A percentile compares a stretch with the other conserved stretches of the same genome.
Evolutionary conservation across 441 rosid species (phyloP).

Genomic region (Brassica hybrid): DNA sequence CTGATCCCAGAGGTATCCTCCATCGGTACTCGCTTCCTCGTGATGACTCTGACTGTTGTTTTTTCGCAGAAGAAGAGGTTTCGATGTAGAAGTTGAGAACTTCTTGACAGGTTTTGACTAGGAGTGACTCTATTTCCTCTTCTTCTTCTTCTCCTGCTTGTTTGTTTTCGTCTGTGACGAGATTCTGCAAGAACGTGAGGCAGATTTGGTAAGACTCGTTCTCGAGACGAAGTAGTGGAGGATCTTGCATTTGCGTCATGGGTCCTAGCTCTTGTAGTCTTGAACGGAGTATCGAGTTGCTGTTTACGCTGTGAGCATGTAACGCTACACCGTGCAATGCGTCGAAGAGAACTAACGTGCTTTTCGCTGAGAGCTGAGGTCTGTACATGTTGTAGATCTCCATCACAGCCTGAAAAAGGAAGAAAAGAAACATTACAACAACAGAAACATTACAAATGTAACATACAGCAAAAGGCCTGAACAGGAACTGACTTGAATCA

Average conservation of each 20-base stretch:
- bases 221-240: constrained; percentile 95
- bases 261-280: constrained; percentile 90
- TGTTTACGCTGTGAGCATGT: constrained; percentile 89
- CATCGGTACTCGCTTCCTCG: constrained; percentile 52
- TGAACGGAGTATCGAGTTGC: constrained; percentile 61
- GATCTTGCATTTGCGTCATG: constrained; percentile 99
- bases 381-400: constrained; percentile 96
- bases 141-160: constrained; percentile 60
- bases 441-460: background rate
- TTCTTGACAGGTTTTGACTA: constrained; percentile 78
- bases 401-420: constrained; percentile 81
- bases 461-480: constrained; percentile 1
- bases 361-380: constrained; percentile 74
- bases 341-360: constrained; percentile 73
- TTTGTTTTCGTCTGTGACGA: constrained; percentile 60
- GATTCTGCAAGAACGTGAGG: constrained; percentile 89
- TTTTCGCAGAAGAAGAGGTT: constrained; percentile 53
- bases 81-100: constrained; percentile 75
- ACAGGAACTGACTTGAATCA: constrained; percentile 77
- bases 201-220: constrained; percentile 98
- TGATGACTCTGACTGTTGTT: constrained; percentile 48
- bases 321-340: constrained; percentile 85
- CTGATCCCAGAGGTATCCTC: constrained; percentile 91
- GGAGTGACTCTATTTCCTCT: constrained; percentile 74
- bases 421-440: background rate